Conservation (phyloP, 2,329 filamentous ascomycete genomes). For the Leptodontidium sp. region DNA sequence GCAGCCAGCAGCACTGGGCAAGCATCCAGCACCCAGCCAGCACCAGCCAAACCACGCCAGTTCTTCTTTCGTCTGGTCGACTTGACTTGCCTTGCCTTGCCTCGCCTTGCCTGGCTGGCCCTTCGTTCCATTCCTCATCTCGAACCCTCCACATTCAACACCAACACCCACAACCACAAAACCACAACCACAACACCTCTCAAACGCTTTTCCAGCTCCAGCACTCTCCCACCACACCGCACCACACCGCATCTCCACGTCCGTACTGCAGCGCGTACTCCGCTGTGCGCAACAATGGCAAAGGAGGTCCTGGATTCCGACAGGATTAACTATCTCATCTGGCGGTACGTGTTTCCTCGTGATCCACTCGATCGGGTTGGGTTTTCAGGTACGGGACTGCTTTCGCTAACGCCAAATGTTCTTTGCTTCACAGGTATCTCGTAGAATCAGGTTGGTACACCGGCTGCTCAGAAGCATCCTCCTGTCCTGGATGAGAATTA, state of each 20-base stretch:
- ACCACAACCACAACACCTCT: not conserved
- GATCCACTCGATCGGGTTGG: slow-evolving; percentile 39
- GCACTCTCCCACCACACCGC: slow-evolving; percentile 16
- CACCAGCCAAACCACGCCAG: too few relatives aligned
- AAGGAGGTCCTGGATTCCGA: slow-evolving; percentile 64
- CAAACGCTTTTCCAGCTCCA: slow-evolving; percentile 18
- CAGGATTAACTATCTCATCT: slow-evolving; percentile 74
- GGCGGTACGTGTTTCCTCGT: slow-evolving; percentile 64
- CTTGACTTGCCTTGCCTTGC: slow-evolving; percentile 13
- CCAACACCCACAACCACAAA: slow-evolving; percentile 5
- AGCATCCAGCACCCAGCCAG: too few relatives aligned
- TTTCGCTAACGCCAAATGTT: slow-evolving; percentile 45
- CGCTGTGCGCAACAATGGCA: slow-evolving; percentile 41
- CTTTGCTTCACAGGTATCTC: slow-evolving; percentile 45
- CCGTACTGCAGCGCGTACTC: slow-evolving; percentile 22
- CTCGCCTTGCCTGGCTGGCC: slow-evolving; percentile 26
- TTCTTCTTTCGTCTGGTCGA: slow-evolving; percentile 33
- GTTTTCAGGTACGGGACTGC: slow-evolving; percentile 39
- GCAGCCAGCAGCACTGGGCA: too few relatives aligned
- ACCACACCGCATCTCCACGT: not conserved
- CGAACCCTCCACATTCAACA: slow-evolving; percentile 28
- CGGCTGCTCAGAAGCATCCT: slow-evolving; percentile 15
- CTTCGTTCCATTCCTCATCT: slow-evolving; percentile 38
- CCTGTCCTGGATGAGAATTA: slow-evolving; percentile 22
- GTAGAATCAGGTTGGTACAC: slow-evolving; percentile 46